Conservation (phyloP, 192 early-diverging fungal species). For the Backusella tuberculispora region DNA sequence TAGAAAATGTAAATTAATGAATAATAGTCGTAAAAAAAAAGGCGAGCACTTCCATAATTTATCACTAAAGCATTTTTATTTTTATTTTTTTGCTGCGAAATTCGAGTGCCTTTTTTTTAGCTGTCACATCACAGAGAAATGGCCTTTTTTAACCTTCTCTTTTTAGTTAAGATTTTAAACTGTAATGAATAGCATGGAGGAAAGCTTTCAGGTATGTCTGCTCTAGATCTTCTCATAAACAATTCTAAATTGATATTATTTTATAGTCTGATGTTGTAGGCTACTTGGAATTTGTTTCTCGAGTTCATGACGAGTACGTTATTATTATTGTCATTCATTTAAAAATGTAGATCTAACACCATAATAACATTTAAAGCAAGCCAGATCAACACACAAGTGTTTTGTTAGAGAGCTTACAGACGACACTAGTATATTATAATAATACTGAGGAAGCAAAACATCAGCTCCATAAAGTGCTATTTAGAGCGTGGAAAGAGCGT, state of each 20-base stretch:
- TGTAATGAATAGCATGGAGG: slow-evolving; percentile 12
- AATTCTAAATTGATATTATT: background rate
- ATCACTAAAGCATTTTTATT: background rate
- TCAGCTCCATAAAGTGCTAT: slow-evolving; percentile 4
- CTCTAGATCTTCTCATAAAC: no score
- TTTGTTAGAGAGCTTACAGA: background rate
- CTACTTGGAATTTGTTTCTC: slow-evolving; percentile 5
- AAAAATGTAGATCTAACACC: background rate
- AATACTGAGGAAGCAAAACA: background rate
- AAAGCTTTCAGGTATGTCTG: slow-evolving; percentile 2
- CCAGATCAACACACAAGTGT: background rate
- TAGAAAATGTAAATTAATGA: background rate
- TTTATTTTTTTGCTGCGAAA: background rate
- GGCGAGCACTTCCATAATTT: background rate
- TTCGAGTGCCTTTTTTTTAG: background rate
- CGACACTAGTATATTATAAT: background rate
- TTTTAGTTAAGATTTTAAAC: background rate
- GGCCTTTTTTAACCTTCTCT: background rate
- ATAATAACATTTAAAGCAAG: background rate
- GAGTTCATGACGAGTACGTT: background rate
- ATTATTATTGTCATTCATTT: background rate
- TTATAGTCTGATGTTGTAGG: slow-evolving; percentile 1
- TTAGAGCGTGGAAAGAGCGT: background rate
- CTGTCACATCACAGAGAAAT: background rate
- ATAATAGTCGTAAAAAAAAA: background rate